Evolutionary conservation across 2,329 filamentous ascomycete genomes (phyloP), one percentile per base, ranked within the genome.

Genomic region (Colletotrichum truncatum): DNA sequence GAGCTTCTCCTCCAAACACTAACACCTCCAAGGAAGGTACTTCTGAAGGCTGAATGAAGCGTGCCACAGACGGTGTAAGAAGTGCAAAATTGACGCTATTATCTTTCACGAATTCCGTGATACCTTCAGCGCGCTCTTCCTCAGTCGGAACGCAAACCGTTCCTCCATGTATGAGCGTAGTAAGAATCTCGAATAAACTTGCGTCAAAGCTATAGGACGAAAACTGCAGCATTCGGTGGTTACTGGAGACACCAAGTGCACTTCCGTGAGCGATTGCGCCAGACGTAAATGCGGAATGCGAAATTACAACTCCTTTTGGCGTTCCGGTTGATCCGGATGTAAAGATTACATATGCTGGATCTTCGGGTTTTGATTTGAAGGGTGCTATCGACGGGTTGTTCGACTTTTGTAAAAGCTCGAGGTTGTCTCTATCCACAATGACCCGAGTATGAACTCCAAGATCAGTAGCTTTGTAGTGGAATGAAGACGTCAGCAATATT

Each of bases 301-400:
- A 64, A 23, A 70, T 51, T 39, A 84, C 77, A 23, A 84, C 80
- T 32, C 82, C 82, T 73, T 85, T 85, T 5, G 82, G 82, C 28
- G 74, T 73, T 11, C 81, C 83, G 4, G 81, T 85, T 38, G 79
- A 84, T 12, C 83, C 83, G n/a, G 82, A 71, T 4, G 70, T 72
- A 38, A 70, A 71, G 28, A 72, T 81, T 66, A 85, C 81, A 18
- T 73, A 73, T 8, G 72, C 71, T 10, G 68, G 43, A 14, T 69
- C 64, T n/a, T 55, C 51, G 12, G 71, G 43, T 11, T n/a, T 34
- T 4, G 9, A n/a, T 12, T n/a, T 23, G 21, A 41, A 4, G 1
- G 18, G 9, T 6, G n/a, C n/a, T n/a, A n/a, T n/a, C n/a, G n/a
- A n/a, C n/a, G 18, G 9, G 6, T 45, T 3, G 8, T n/a, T 8